These are phyloP conservation scores for Forsythia viridissima DNA, from an alignment of 257 asterid species.

Conservation along the genomic window DNA sequence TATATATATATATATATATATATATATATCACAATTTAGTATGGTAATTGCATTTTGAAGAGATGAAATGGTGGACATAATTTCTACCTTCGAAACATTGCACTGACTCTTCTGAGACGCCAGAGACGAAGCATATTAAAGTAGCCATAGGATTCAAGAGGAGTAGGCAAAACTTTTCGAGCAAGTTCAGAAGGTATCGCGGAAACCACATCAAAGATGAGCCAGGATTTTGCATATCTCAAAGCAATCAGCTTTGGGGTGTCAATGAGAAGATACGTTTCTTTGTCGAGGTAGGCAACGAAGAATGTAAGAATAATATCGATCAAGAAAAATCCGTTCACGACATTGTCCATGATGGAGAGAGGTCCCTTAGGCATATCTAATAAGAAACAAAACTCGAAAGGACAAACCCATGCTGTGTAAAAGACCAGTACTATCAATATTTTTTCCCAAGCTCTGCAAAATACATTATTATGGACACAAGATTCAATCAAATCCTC, in stretches of 20 bases:
- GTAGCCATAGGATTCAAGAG: conserved; percentile 39
- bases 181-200: conserved; percentile 63
- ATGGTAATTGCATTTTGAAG: too few species aligned
- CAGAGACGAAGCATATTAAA: conserved; percentile 66
- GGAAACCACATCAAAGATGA: conserved; percentile 52
- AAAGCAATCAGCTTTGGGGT: conserved; percentile 43
- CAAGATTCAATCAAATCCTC: neutral
- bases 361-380: conserved; percentile 41
- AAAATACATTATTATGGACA: neutral
- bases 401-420: conserved; percentile 65
- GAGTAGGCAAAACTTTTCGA: conserved; percentile 33
- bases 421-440: conserved; percentile 51
- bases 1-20: too few species aligned
- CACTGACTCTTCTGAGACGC: conserved; percentile 63
- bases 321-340: conserved; percentile 57
- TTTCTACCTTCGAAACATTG: conserved; percentile 44
- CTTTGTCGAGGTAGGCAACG: conserved; percentile 53
- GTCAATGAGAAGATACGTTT: conserved; percentile 50
- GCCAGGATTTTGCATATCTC: conserved; percentile 51
- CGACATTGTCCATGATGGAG: conserved; percentile 47
- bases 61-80: too few species aligned
- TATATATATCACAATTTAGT: too few species aligned
- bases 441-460: conserved; percentile 55
- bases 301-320: conserved; percentile 66
- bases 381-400: conserved; percentile 52